Conservation (phyloP, 1,284 basidiomycete species). For the Salmacisia buchloeana region DNA sequence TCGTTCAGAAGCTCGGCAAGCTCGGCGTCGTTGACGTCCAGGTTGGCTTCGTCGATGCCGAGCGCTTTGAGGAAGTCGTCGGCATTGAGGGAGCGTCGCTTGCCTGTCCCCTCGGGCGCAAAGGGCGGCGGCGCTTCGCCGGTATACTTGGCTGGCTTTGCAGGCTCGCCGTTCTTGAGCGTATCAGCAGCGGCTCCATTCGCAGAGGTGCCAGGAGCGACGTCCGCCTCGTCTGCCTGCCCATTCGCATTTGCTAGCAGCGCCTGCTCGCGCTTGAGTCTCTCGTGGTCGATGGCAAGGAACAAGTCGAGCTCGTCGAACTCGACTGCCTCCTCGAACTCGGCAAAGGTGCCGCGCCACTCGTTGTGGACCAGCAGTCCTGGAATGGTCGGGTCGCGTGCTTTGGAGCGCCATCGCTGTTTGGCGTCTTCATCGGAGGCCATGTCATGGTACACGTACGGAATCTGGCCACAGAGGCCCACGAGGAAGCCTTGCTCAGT, state of each 20-base stretch:
- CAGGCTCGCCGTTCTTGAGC: conserved; percentile 3
- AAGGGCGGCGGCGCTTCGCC: conserved; percentile 19
- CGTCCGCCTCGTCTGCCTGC: background rate
- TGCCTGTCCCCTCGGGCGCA: conserved; percentile 31
- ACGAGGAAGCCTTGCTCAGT: background rate
- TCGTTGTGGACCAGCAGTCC: conserved; percentile 48
- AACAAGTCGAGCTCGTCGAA: conserved; percentile 46
- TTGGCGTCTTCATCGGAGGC: conserved; percentile 48
- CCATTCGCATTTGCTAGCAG: background rate
- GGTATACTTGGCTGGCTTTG: background rate
- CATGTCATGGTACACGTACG: conserved; percentile 46
- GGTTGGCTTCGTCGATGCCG: conserved; percentile 12
- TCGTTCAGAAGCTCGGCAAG: conserved; percentile 31
- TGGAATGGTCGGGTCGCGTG: conserved; percentile 40
- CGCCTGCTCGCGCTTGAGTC: conserved; percentile 11
- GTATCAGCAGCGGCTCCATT: conserved; percentile 23
- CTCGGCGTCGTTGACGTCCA: conserved; percentile 27
- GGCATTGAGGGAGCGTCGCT: conserved; percentile 27
- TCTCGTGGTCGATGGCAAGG: conserved; percentile 24
- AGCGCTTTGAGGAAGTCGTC: conserved; percentile 40
- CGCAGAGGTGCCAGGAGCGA: background rate
- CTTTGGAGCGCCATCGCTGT: conserved; percentile 45
- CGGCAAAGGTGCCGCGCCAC: conserved; percentile 48
- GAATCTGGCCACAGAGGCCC: conserved; percentile 19
- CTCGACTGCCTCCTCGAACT: conserved; percentile 49